Evolutionary conservation across 768 basidiomycete species (phyloP).

Genomic region (Rhodotorula toruloides): DNA sequence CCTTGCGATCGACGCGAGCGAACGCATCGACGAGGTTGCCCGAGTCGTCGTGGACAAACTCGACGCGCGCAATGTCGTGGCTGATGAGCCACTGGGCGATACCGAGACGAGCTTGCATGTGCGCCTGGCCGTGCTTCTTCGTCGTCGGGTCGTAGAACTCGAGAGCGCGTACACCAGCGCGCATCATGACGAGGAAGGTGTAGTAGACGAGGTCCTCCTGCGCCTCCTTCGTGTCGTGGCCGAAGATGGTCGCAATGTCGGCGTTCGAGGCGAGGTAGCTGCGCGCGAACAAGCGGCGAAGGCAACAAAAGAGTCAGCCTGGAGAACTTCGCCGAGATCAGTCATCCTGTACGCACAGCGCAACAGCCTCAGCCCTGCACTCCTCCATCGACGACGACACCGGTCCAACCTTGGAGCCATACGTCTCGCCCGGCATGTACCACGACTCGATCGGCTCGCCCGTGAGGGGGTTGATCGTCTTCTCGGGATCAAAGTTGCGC

Average conservation of each 20-base stretch:
- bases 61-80: conserved; percentile 62
- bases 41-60: conserved; percentile 59
- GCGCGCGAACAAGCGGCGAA: too few relatives aligned
- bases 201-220: conserved; percentile 70
- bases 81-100: conserved; percentile 74
- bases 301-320: too few relatives aligned
- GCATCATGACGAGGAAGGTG: conserved; percentile 65
- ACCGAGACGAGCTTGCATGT: conserved; percentile 78
- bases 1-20: conserved; percentile 67
- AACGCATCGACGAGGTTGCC: conserved; percentile 64
- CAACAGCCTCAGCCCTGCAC: conserved; percentile 84
- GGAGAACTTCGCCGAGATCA: too few relatives aligned
- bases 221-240: conserved; percentile 60
- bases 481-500: conserved; percentile 73
- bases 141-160: conserved; percentile 77
- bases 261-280: conserved; percentile 69
- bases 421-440: conserved; percentile 78
- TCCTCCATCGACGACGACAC: conserved; percentile 89
- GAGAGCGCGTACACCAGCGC: conserved; percentile 56
- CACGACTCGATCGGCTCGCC: conserved; percentile 54
- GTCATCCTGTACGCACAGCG: too few relatives aligned
- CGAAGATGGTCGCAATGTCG: conserved; percentile 74
- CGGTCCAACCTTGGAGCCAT: conserved; percentile 74
- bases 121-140: conserved; percentile 71
- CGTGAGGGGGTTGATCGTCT: conserved; percentile 44